phyloP scores from a whole-genome alignment of 2,329 filamentous ascomycete species.

The Claviceps pusilla region DNA sequence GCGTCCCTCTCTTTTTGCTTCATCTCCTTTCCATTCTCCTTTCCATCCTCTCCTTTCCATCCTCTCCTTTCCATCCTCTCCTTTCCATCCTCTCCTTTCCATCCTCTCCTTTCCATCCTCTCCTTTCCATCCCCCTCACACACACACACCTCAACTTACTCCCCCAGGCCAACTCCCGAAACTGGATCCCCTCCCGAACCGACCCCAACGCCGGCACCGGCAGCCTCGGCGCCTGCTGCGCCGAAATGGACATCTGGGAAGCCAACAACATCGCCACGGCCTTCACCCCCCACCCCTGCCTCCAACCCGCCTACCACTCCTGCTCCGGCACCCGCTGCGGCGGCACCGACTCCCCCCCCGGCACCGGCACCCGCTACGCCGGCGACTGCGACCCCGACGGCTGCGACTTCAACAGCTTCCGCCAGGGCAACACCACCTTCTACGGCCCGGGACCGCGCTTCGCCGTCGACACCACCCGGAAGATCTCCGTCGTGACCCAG shows the following conservation, averaged over 20 bases:
- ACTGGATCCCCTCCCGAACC: conserved; percentile 33
- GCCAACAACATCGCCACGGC: conserved; percentile 51
- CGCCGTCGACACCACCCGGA: conserved; percentile 43
- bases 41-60: no score
- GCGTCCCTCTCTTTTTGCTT: no score
- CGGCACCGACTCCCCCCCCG: conserved; percentile 30
- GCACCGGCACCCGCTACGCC: conserved; percentile 30
- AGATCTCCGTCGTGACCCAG: conserved; percentile 53
- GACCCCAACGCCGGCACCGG: conserved; percentile 42
- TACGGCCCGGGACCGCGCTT: conserved; percentile 39
- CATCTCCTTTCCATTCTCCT: no score
- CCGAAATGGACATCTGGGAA: conserved; percentile 51
- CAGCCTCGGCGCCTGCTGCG: conserved; percentile 39
- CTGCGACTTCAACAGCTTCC: conserved; percentile 57
- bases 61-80: no score
- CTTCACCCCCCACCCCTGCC: conserved; percentile 51
- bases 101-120: not conserved
- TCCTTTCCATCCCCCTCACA: not conserved
- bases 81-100: not conserved
- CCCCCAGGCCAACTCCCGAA: conserved; percentile 24
- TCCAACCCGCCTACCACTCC: conserved; percentile 29
- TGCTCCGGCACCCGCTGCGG: conserved; percentile 39
- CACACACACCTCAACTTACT: not conserved
- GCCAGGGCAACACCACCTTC: conserved; percentile 47
- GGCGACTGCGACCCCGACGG: conserved; percentile 54